Conservation (phyloP, 257 asterid species). For the Phtheirospermum japonicum region DNA sequence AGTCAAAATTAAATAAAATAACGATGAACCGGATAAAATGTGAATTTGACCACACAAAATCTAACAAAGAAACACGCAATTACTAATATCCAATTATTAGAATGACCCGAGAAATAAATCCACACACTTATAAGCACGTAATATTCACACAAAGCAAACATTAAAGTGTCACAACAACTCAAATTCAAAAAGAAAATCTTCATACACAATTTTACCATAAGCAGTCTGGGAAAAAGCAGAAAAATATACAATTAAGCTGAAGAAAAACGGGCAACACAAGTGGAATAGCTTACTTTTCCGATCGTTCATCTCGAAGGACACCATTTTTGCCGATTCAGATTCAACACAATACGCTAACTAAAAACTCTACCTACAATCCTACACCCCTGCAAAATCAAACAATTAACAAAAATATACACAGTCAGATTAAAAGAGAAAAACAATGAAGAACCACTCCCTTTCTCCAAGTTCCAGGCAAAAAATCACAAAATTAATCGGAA, state of each 20-base stretch:
- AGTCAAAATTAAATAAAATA: neutral
- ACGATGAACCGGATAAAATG: neutral
- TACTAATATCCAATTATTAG: too few relatives aligned
- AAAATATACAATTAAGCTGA: neutral
- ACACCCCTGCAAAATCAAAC: constrained; percentile 2
- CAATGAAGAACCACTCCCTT: constrained; percentile 19
- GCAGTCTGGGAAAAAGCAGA: neutral
- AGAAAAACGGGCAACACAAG: neutral
- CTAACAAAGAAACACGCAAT: neutral
- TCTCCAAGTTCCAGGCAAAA: neutral
- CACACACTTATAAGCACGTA: too few relatives aligned
- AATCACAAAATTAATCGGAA: neutral
- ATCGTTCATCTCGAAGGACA: constrained; percentile 80
- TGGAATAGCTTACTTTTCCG: constrained; percentile 50
- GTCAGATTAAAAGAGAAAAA: neutral
- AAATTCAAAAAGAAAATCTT: neutral
- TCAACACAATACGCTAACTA: constrained; percentile 10
- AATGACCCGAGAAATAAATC: too few relatives aligned
- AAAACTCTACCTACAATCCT: constrained; percentile 21
- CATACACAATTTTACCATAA: constrained; percentile 8
- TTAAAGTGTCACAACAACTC: constrained; percentile 8
- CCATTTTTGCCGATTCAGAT: constrained; percentile 46
- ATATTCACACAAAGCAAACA: too few relatives aligned
- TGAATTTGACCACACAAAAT: neutral
- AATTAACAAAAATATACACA: neutral